Conservation (phyloP, 2,329 filamentous ascomycete species). For the Apiospora saccharicola region DNA sequence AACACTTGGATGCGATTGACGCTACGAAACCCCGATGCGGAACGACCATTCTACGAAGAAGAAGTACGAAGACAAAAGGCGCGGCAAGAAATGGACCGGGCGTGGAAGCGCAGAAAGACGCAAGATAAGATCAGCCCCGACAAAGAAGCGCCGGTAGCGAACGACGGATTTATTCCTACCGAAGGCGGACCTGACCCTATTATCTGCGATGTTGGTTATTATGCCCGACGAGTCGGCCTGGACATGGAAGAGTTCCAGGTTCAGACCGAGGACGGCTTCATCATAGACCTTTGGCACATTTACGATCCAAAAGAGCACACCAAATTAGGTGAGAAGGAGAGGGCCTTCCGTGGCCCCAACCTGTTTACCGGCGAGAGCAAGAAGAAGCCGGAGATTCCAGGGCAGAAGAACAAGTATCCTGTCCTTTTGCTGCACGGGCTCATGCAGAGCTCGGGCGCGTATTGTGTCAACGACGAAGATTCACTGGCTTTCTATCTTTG, state of each 20-base stretch:
- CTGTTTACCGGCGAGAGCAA: conserved; percentile 60
- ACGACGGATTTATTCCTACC: conserved; percentile 71
- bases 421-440: conserved; percentile 88
- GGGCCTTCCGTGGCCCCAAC: conserved; percentile 64
- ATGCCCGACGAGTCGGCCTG: conserved; percentile 85
- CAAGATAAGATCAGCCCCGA: conserved; percentile 48
- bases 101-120: conserved; percentile 64
- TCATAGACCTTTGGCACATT: conserved; percentile 88
- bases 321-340: conserved; percentile 55
- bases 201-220: conserved; percentile 82
- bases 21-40: conserved; percentile 64
- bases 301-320: conserved; percentile 82
- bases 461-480: conserved; percentile 88
- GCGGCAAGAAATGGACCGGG: conserved; percentile 63
- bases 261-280: conserved; percentile 92
- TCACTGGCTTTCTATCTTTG: conserved; percentile 91
- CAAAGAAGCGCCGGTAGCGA: conserved; percentile 47
- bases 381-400: conserved; percentile 46
- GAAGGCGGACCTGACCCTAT: conserved; percentile 84
- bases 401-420: conserved; percentile 72
- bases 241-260: conserved; percentile 85
- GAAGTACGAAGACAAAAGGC: conserved; percentile 66
- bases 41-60: conserved; percentile 75
- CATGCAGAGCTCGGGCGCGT: conserved; percentile 86
- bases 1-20: conserved; percentile 61